Base-by-base conservation (phyloP, 208 protist genomes). In the Leishmania guyanensis region DNA sequence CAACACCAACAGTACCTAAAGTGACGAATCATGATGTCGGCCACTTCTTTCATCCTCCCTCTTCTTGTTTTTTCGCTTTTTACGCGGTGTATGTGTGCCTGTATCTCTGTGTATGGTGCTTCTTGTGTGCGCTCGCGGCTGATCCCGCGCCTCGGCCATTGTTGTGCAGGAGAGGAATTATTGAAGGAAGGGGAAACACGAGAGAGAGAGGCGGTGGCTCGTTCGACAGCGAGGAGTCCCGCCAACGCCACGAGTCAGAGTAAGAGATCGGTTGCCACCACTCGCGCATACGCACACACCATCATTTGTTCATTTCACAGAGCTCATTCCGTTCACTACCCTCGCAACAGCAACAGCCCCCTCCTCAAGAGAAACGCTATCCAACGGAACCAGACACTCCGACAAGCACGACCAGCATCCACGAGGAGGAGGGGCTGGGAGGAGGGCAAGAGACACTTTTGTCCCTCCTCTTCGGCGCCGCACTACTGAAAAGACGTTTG, bases 51-150 rank as follows among this genome's bases (percentile, higher is more conserved):
- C 46, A 29, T 75, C 26, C 5, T 54, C 46, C 70, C 46, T 22
- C 46, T 36, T 46, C 9, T 46, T 75, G 22, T 46, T 54, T 16
- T 54, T 4, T 75, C 48, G 10, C 51, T 56, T 56, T 46, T 12
- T 46, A 14, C 39, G 66, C 33, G 66, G 70, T 75, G 69, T 36
- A 48, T 54, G 69, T 20, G 70, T 39, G 70, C 29, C 70, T 75
- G 50, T 17, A 26, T 58, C n/a, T 29, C 16, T 76, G 29, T 76
- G 70, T 75, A 43, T 73, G 43, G 10, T 36, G 46, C 22, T 29
- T 17, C 22, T 33, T 76, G 29, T 39, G 29, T 6, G 46, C 53
- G 2, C 29, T 2, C 29, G 1, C 17, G 51, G 33, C 12, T 29
- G 16, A 3, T 26, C 33, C 10, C 72, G 12, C 29, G 51, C 29